phyloP scores from a whole-genome alignment of 345 rosid genomes.

The Linum trigynum region DNA sequence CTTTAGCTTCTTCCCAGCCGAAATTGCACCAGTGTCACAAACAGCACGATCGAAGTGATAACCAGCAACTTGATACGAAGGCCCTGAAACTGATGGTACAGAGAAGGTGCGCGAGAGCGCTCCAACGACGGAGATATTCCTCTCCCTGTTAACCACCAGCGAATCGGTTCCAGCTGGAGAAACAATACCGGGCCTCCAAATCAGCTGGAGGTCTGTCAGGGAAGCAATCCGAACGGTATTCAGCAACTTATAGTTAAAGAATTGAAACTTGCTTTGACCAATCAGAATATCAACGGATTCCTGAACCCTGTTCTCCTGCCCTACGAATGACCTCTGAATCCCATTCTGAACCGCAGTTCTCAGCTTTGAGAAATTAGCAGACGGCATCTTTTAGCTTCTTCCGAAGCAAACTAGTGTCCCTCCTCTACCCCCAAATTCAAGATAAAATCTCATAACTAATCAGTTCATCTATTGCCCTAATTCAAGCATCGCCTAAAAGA shows the following conservation, averaged over 20 bases:
- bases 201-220: constrained; percentile 34
- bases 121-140: constrained; percentile 72
- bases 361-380: constrained; percentile 24
- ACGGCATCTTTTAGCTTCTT: constrained; percentile 3
- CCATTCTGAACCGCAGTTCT: constrained; percentile 47
- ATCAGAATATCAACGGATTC: constrained; percentile 36
- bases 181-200: constrained; percentile 38
- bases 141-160: constrained; percentile 36
- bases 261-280: constrained; percentile 44
- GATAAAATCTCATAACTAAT: neutral
- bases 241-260: constrained; percentile 43
- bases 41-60: constrained; percentile 66
- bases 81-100: constrained; percentile 87
- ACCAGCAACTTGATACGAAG: constrained; percentile 75
- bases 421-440: neutral
- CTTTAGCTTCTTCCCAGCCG: constrained; percentile 23
- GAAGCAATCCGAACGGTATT: constrained; percentile 35
- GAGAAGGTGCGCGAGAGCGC: constrained; percentile 68
- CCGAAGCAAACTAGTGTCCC: neutral
- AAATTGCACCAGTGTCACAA: constrained; percentile 26
- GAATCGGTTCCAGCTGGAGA: constrained; percentile 51
- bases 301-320: constrained; percentile 31
- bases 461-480: neutral
- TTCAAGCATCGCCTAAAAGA: neutral
- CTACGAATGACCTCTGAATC: constrained; percentile 28